Base-by-base conservation (phyloP, 2,329 filamentous ascomycete species). In the Bisporella sp. region DNA sequence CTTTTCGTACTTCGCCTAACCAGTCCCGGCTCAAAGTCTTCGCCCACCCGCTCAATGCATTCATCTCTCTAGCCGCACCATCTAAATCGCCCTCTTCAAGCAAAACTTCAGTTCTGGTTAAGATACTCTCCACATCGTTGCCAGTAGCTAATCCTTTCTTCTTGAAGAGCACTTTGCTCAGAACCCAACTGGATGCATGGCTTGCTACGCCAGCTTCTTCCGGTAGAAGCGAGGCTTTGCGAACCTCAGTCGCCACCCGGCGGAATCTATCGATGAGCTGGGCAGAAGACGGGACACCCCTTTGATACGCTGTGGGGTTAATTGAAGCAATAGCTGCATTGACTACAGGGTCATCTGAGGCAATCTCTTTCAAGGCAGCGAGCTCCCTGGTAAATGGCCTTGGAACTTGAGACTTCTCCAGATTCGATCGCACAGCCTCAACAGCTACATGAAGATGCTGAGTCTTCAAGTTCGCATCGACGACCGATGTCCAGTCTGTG, bases 381-480 rank as follows among this genome's bases (percentile, higher is more conserved):
- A 99, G 82, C 73, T 99, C 93, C 55, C 85, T 84, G 63, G 96
- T 81, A 68, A 99, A 99, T 4, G 93, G 93, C 41, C 82, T 79
- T 21, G 92, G 87, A 60, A 84, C 78, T 41, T 82, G 74, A 9
- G 84, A 78, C 57, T 85, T 85, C 64, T 90, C 85, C 28, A 97
- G 79, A 46, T 85, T 89, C 51, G 88, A 83, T 58, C 89, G 86
- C 47, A 97, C 90, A 39, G 92, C 89, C 66, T 99, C 93, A 31
- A 97, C 87, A 21, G 93, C 93, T 35, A 99, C 89, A 65, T 96
- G 89, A 31, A 99, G 83, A 71, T 97, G 91, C 70, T 99, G 93
- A 1, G 93, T 96, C 69, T 88, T 86, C 56, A 97, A 80, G 71
- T 93, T 97, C 53, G 81, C 77, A 66, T 97, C 90, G 28, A 99